Percentiles rank a stretch among this genome's conserved stretches.
These are phyloP conservation scores for Lactifluus hygrophoroides DNA, from an alignment of 768 basidiomycete species.

Conservation along the genomic window DNA sequence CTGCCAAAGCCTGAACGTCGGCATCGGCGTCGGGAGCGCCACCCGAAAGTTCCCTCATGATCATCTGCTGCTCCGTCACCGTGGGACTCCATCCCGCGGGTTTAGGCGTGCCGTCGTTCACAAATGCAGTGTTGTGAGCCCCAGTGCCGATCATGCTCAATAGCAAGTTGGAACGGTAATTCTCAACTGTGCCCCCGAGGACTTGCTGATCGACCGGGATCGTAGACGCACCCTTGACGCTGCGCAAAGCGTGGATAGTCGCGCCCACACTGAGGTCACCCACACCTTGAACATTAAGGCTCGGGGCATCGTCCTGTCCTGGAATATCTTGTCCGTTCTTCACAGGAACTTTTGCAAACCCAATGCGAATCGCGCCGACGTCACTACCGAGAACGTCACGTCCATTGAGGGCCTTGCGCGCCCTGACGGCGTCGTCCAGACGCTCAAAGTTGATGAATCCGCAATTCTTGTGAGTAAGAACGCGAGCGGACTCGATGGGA, in stretches of 20 bases:
- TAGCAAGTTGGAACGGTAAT: conserved; percentile 87
- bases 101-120: conserved; percentile 49
- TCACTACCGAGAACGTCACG: conserved; percentile 94
- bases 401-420: conserved; percentile 91
- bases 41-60: conserved; percentile 84
- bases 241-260: conserved; percentile 79
- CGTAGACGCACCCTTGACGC: conserved; percentile 85
- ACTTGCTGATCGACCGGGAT: conserved; percentile 93
- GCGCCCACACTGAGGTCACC: conserved; percentile 82
- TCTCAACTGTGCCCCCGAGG: conserved; percentile 84
- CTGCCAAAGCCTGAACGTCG: conserved; percentile 78
- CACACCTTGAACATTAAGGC: conserved; percentile 67
- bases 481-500: conserved; percentile 93
- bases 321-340: conserved; percentile 69
- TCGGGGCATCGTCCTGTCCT: conserved; percentile 53
- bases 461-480: conserved; percentile 96
- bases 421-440: conserved; percentile 91
- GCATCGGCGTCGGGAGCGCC: conserved; percentile 71
- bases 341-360: conserved; percentile 93
- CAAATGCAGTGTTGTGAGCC: conserved; percentile 47
- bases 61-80: conserved; percentile 93
- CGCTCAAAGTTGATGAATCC: conserved; percentile 97
- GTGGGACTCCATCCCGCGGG: conserved; percentile 60
- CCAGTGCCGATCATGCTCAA: conserved; percentile 83
- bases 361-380: conserved; percentile 93